Evolutionary conservation across 2,329 filamentous ascomycete species (phyloP), one percentile per base, ranked within the genome.

Genomic region (Calonectria fujianensis): DNA sequence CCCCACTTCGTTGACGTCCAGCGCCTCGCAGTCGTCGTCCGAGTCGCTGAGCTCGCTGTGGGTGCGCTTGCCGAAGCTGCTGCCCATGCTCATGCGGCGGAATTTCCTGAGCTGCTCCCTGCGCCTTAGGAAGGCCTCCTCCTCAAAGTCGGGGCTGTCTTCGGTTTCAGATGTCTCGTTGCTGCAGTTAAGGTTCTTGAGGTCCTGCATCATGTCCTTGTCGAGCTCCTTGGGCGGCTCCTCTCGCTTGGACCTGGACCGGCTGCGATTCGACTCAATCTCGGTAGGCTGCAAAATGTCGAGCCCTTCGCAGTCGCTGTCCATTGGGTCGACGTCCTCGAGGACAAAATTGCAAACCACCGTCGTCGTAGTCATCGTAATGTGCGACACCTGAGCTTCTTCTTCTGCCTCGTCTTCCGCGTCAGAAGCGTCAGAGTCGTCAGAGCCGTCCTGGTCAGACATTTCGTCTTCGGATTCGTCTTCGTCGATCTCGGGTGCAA

Each of bases 41-140:
- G 87, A 88, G 75, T 89, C 89, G 80, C 88, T 89, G 71, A 89
- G 86, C 80, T 90, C 89, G 79, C 86, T 89, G 76, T 90, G 87
- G 32, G 88, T 90, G 48, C 89, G 85, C 83, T 91, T 91, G 76
- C 88, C 88, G 69, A 90, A 88, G 81, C 88, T 90, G 77, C 89
- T 90, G 61, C 89, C 89, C 77, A 88, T 87, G 68, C 87, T 90
- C 81, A 89, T 86, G 31, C 89, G 85, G 51, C 86, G 86, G 39
- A 84, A 84, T 67, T 88, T 85, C 69, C 83, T 86, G 45, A 87
- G 83, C 65, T 87, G 86, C 45, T 87, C 86, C 64, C 86, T 86
- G 72, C 82, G 83, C 76, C 81, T 83, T 20, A 85, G 78, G 52
- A 88, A 88, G 31, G 84, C 82, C 31, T 83, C 82, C 64, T 88